A percentile compares a stretch with the other conserved stretches of the same genome.
Conservation (phyloP, 2,329 filamentous ascomycete species). For the Alternaria postmessia region DNA sequence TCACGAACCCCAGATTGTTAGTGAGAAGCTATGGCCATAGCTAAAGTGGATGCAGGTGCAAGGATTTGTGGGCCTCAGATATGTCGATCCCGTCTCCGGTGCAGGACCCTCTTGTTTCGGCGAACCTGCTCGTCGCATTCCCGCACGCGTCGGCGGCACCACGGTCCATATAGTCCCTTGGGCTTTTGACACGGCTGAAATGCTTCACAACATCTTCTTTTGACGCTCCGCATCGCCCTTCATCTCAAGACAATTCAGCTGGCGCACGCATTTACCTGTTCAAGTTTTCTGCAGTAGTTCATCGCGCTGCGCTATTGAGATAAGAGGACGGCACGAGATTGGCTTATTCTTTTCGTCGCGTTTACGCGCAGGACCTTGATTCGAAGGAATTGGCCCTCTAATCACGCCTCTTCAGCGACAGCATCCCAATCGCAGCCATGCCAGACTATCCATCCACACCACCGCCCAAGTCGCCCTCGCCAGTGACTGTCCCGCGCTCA, state of each 20-base stretch:
- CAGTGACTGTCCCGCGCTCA: constrained; percentile 26
- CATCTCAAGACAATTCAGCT: background rate
- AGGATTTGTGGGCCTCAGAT: constrained; percentile 9
- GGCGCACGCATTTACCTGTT: constrained; percentile 1
- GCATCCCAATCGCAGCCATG: constrained; percentile 19
- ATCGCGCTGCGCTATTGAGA: constrained; percentile 1
- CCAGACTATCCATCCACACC: constrained; percentile 27
- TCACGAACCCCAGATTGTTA: constrained; percentile 21
- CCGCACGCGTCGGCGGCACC: constrained; percentile 21
- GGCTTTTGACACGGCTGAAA: constrained; percentile 2
- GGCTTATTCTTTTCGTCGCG: constrained; percentile 3
- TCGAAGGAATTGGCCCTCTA: constrained; percentile 1
- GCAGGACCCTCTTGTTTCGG: constrained; percentile 29
- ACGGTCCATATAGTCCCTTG: constrained; percentile 20
- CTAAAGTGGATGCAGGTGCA: constrained; percentile 17
- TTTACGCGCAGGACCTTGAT: constrained; percentile 3
- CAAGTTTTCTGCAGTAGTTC: background rate
- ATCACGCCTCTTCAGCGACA: constrained; percentile 1
- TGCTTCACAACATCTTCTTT: constrained; percentile 9
- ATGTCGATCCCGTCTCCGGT: constrained; percentile 28
- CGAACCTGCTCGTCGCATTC: constrained; percentile 26
- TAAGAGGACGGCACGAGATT: constrained; percentile 5
- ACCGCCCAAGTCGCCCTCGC: constrained; percentile 26
- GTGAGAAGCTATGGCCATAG: constrained; percentile 22
- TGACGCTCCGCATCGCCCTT: background rate